Base-by-base conservation (phyloP, 768 basidiomycete species). In the Melanogaster broomeanus region DNA sequence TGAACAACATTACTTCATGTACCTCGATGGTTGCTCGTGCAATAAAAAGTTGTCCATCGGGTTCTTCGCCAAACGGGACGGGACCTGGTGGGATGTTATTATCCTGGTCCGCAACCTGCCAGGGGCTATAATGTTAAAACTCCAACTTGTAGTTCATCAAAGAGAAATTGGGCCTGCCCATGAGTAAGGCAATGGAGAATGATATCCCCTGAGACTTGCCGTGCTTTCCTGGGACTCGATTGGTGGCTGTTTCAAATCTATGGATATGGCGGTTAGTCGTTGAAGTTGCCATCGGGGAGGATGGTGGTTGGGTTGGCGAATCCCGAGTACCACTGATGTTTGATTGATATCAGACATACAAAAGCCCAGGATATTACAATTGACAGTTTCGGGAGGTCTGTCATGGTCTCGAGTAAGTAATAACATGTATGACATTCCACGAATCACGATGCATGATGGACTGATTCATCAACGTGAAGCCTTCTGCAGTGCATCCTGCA, bases 61-160 rank as follows among this genome's bases (percentile, higher is more conserved):
- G 41, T 15, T 51, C 55, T 21, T n/a, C 43, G 3, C 27, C n/a
- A 6, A 49, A 16, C 2, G 63, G 57, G 31, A 58, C 58, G 30
- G 63, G 58, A 16, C 45, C 27, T 5, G 63, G 51, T 28, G 63
- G 63, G 27, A 64, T 60, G 15, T 49, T 21, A 19, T 57, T 65
- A 1, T 24, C 22, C 19, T 25, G 15, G 30, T 15, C 24, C 12
- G 25, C 42, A 8, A 43, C 61, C 63, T 47, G 18, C 45, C 4
- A 61, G n/a, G n/a, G n/a, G n/a, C 52, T 43, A 43, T 51, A 24
- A 31, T 54, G 58, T 64, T 21, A 25, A 33, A 31, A 39, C 9
- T 9, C 4, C 34, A 16, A 25, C 18, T 6, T 30, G 16, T 27
- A 12, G n/a, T n/a, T n/a, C n/a, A n/a, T n/a, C n/a, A 15, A 27